Evolutionary conservation across 306 rosid genomes (phyloP), one percentile per base, ranked within the genome.

Genomic region (Castanospermum australe): DNA sequence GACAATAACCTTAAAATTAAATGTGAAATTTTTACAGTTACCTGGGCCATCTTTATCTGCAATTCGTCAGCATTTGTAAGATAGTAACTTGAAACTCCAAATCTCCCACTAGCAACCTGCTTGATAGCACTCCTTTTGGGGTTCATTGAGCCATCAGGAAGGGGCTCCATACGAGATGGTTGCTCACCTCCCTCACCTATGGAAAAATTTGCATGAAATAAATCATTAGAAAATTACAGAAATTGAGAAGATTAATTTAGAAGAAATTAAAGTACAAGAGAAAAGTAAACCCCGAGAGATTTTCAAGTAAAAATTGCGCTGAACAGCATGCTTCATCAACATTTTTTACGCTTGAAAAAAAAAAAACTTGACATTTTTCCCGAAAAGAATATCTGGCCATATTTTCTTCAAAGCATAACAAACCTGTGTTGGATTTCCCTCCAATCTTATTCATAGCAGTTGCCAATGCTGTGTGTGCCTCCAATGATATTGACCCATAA

Each of bases 31-130:
- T 73, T 15, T 45, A 72, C 39, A 78, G 55, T 63, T 90, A 93
- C 99, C 99, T 96, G 99, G 83, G 99, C 99, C 99, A 96, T 96
- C 89, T 96, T 96, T 71, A 96, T 96, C 86, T 96, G 99, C 67
- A 96, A 79, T 84, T 96, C 99, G 54, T 93, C 97, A 32, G 99
- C 99, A 82, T 96, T 93, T 13, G 99, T 91, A 47, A 96, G 98
- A 84, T 96, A 96, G 78, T 93, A 96, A 89, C 96, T 96, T 36
- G 98, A 87, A 84, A 96, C 99, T 66, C 99, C 99, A 89, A 96
- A 96, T 84, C 99, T 96, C 28, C 98, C 99, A 88, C 99, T 96
- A 2, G 99, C 99, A 79, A 96, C 93, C 83, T 96, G 99, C 86
- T 96, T 96, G 67, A 96, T 96, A 75, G 97, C 87, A 82, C 99